Evolutionary conservation across 1,284 basidiomycete genomes (phyloP), one percentile per base, ranked within the genome.

Genomic region (Pascua sp.): DNA sequence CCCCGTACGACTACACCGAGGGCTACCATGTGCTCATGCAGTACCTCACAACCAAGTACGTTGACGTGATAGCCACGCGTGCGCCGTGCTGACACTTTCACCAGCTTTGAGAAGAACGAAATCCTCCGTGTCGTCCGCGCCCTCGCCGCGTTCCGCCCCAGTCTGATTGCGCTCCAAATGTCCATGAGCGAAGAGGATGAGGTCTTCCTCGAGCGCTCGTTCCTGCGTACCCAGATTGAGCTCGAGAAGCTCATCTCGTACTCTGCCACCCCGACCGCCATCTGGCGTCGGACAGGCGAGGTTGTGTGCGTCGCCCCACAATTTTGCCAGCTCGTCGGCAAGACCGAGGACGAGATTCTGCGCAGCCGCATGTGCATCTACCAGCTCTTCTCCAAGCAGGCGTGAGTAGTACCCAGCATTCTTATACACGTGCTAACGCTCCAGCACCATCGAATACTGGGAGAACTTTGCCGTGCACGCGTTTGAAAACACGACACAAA

Each of bases 211-310:
- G 94, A 98, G 78, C 87, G 89, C 64, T 94, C 91, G 63, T 93
- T 98, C 75, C 94, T 97, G 75, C 83, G 95, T 45, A 92, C 92
- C 32, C 80, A 97, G 62, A 82, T 97, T 66, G 93, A 98, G 81
- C 84, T 97, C 56, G 92, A 97, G 75, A 97, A 97, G 77, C 83
- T 98, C 62, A 95, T 98, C 63, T 92, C 91, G 45, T 96, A 92
- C 76, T 94, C 90, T 61, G 96, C 95, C 7, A 98, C 96, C n/a
- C 96, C 95, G 2, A 98, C 95, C 0, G 92, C 96, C n/a, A 90
- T 97, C 2, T 98, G 95, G 95, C 86, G 95, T 38, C 82, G 95
- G 49, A 98, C 96, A 15, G 95, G 95, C 70, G 96, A 98, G 79
- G 92, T 98, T 42, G 94, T 91, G 70, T 86, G 96, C 45, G 95